Evolutionary conservation across 2,329 filamentous ascomycete species (phyloP), one percentile per base, ranked within the genome.

Genomic region (Colletotrichum echinochloae): DNA sequence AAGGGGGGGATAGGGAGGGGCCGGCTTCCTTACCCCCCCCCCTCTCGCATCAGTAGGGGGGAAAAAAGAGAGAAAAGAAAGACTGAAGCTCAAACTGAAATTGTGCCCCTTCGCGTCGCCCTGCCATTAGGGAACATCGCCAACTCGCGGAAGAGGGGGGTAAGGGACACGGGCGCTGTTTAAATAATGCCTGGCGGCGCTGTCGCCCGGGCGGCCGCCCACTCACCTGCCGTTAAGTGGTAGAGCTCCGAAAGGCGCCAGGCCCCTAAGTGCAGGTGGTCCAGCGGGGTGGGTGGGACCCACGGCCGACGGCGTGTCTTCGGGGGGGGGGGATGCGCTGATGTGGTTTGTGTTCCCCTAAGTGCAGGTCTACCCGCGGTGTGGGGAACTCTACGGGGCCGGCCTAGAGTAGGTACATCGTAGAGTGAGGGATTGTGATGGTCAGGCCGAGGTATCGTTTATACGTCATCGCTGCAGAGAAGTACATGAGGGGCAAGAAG

Each of bases 261-360:
- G 70, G 49, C 71, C 69, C 69, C 71, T 73, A 73, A 73, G 71
- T 64, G 71, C 71, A 73, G 71, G 71, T 73, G 71, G 68, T 46
- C 56, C 44, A 68, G 68, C 68, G 67, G 62, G 7, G 44, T n/a
- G n/a, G n/a, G n/a, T n/a, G 35, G 39, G 56, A 5, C 14, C 49
- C 63, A 56, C 54, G 46, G 46, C 59, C 59, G 46, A 35, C 33
- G 33, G 23, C 26, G 46, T 23, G 59, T 44, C 28, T 44, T 44
- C 9, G 44, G 41, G 41, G 33, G 33, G 26, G 65, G 26, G 7
- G 44, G 18, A 44, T 44, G 41, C 41, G 41, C 41, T 44, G 41
- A 20, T 44, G 18, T 8, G 20, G 41, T n/a, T n/a, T 7, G 66
- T 66, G 56, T 70, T 70, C 63, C 67, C 67, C 67, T 70, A 70